Evolutionary conservation across 148 eudicot species (phyloP), one percentile per base, ranked within the genome.

Genomic region (Fallopia convolvulus): DNA sequence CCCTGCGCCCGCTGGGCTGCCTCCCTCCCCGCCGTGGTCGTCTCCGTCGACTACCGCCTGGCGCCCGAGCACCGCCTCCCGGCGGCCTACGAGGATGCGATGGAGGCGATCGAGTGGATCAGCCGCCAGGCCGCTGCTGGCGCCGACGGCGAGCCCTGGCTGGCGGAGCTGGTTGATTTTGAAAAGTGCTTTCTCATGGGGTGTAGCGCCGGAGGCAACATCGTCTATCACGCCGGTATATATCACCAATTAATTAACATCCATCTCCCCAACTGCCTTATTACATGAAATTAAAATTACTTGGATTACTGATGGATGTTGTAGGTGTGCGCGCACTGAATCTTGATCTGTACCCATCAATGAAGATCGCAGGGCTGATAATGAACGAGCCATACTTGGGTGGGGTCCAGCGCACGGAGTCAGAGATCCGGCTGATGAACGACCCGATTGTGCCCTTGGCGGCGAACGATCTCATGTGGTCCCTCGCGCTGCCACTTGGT

Each of bases 41-140:
- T 88, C 21, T 87, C 97, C 7, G 82, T 92, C 36, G 90, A 92
- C 21, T 92, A 90, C 70, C 89, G 94, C 5, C 85, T 90, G 52
- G 92, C 94, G 0, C 97, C 97, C 0, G 97, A 92, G 77, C 79
- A 84, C 78, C 90, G 94, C 30, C 94, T 92, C 23, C 94, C 92
- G 0, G 93, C 93, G 0, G 97, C 94, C 1, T 92, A 89, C 78
- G 91, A 89, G 23, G 97, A 92, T 75, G 97, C 93, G 12, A 46
- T 83, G 42, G 94, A 92, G 78, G 93, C 94, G 1, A 26, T 92
- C 53, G 21, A 68, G 61, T 92, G 97, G 97, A 83, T 84, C 11
- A 72, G 82, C 3, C 76, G 79, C 20, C 92, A 89, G 77, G 94
- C 91, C 8, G 32, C 71, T 53, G 77, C 72, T 30, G 66, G 32